Conservation (phyloP, 2,329 filamentous ascomycete genomes). For the Claviceps sp. region DNA sequence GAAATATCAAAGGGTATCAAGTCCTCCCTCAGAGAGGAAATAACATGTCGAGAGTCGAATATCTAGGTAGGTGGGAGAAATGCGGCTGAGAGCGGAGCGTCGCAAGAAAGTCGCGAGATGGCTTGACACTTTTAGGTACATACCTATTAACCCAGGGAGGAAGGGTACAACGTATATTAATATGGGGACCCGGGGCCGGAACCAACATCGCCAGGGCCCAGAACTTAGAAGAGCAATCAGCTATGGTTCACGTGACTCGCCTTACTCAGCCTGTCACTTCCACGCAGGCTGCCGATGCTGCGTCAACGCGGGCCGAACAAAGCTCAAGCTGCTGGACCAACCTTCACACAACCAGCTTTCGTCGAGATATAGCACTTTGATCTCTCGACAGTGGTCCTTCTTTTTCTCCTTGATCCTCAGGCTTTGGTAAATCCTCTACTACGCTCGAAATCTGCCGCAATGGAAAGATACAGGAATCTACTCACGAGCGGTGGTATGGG, state of each 20-base stretch:
- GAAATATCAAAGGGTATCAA: neutral
- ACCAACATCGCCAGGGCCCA: too few relatives aligned
- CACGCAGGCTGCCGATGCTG: constrained; percentile 7
- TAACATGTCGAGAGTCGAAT: neutral
- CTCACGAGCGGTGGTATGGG: constrained; percentile 62
- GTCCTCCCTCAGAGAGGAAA: neutral
- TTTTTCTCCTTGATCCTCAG: neutral
- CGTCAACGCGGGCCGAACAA: constrained; percentile 4
- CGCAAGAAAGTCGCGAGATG: constrained; percentile 2
- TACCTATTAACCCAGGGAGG: neutral
- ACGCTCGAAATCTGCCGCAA: constrained; percentile 25
- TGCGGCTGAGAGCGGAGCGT: neutral
- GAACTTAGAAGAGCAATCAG: neutral
- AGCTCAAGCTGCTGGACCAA: neutral
- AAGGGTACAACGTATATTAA: too few relatives aligned
- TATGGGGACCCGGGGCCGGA: too few relatives aligned
- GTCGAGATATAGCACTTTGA: neutral
- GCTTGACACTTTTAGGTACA: neutral
- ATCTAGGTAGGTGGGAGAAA: neutral
- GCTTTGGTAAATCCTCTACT: neutral
- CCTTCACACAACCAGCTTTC: neutral
- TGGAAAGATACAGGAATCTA: constrained; percentile 90
- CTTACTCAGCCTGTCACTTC: constrained; percentile 9
- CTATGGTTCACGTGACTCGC: constrained; percentile 8
- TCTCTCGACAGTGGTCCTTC: neutral